Base-by-base conservation (phyloP, 306 rosid species). In the Leucaena leucocephala region DNA sequence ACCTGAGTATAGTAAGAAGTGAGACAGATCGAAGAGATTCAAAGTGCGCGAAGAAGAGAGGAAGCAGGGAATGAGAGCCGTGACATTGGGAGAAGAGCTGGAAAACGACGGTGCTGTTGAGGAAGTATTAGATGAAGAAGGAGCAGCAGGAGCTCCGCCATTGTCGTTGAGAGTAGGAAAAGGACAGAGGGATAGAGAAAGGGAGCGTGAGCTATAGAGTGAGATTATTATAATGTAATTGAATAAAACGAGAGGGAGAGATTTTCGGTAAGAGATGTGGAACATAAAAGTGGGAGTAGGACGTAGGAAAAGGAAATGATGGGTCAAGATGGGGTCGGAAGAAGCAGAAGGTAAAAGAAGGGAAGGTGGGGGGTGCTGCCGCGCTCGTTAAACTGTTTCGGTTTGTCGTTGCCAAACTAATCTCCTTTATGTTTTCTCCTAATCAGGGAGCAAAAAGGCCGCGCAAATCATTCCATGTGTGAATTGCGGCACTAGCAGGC, bases 91-190 rank as follows among this genome's bases (percentile, higher is more conserved):
- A 49, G 80, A 59, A 83, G 76, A 81, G 82, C 61, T 43, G 81
- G 22, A 70, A 90, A 80, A 91, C 88, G 93, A 91, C 89, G 85
- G 63, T 87, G 89, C 68, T 86, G 86, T 54, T 86, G 79, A 68
- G 81, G 80, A 38, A 78, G 78, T 19, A 67, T 71, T 49, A 42
- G 65, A 17, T 42, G 81, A 10, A 11, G 38, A 19, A 92, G 94
- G 77, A 83, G 98, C 85, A 84, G 94, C 65, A 86, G 86, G 85
- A 84, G 86, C 75, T 85, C 88, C 91, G 85, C 94, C 94, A 92
- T 92, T 88, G 34, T 78, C 39, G 78, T 79, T 74, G 73, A 61
- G 39, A 80, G 83, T 57, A 44, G 77, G 81, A 89, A 82, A 81
- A 80, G 69, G 89, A 80, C 91, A 88, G 89, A 82, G 64, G 33